These are phyloP conservation scores for Ophiosphaerella herpotricha DNA, from an alignment of 2,329 filamentous ascomycete genomes.

Conservation along the genomic window DNA sequence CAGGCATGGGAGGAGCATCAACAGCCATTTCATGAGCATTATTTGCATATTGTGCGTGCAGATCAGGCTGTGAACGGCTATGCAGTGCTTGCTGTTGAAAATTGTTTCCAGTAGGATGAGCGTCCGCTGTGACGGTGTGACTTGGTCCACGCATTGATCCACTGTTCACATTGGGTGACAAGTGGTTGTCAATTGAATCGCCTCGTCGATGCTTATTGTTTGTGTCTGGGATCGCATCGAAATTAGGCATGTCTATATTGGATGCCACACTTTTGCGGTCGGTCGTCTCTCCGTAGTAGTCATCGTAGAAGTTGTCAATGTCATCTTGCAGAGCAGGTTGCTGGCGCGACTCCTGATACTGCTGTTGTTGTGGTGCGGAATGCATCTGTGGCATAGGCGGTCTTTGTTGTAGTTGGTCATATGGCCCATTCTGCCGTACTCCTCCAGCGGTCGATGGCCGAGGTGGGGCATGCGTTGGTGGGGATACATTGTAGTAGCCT, in stretches of 20 bases:
- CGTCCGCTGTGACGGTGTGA: conserved; percentile 9
- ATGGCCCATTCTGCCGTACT: conserved; percentile 25
- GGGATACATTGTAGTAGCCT: conserved; percentile 44
- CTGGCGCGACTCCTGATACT: conserved; percentile 25
- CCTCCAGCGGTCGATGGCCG: conserved; percentile 45
- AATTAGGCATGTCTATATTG: conserved; percentile 67
- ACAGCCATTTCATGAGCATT: conserved; percentile 72
- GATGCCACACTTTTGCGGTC: conserved; percentile 48
- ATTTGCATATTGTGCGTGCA: conserved; percentile 46
- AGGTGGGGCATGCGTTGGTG: conserved; percentile 40
- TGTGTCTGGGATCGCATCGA: conserved; percentile 58
- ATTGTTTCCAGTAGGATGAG: conserved; percentile 15
- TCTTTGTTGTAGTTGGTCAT: conserved; percentile 30
- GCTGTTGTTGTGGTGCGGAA: conserved; percentile 20
- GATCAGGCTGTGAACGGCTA: conserved; percentile 70
- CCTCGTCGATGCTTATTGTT: conserved; percentile 38
- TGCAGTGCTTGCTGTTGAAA: conserved; percentile 54
- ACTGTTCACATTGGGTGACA: conserved; percentile 26
- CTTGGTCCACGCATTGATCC: conserved; percentile 11
- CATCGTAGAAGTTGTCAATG: conserved; percentile 58
- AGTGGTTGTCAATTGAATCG: conserved; percentile 43
- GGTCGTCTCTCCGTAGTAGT: conserved; percentile 48
- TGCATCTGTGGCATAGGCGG: conserved; percentile 36
- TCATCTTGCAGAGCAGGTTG: conserved; percentile 28
- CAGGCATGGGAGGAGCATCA: conserved; percentile 57